These are phyloP conservation scores for Annulohypoxylon truncatum DNA, from an alignment of 2,329 filamentous ascomycete genomes.

Conservation along the genomic window DNA sequence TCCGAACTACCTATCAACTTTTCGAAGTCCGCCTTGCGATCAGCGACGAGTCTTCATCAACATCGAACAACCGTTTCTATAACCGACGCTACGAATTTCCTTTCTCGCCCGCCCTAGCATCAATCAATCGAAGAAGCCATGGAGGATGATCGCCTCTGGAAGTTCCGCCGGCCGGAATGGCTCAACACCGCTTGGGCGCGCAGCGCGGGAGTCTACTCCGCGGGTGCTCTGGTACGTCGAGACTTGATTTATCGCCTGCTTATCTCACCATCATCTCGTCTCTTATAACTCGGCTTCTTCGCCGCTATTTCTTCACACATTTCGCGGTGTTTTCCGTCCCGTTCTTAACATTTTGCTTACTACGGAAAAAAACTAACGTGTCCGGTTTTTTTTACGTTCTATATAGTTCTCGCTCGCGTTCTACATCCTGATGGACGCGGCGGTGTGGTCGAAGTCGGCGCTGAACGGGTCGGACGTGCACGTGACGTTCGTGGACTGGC, in stretches of 20 bases:
- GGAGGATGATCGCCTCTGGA: constrained; percentile 75
- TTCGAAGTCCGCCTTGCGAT: not conserved
- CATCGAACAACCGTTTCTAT: not conserved
- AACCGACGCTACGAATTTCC: not conserved
- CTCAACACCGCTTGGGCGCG: constrained; percentile 72
- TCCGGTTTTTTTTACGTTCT: not conserved
- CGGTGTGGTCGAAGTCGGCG: constrained; percentile 72
- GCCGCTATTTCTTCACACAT: no score
- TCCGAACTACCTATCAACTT: constrained; percentile 6
- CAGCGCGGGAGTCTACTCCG: constrained; percentile 71
- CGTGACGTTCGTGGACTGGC: constrained; percentile 76
- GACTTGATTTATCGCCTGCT: not conserved
- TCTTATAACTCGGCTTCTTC: no score
- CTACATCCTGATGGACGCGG: constrained; percentile 75
- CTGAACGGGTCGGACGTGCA: constrained; percentile 71
- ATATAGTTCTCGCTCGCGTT: constrained; percentile 74
- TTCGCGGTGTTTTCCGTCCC: no score
- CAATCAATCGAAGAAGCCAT: constrained; percentile 52
- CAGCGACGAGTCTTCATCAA: not conserved
- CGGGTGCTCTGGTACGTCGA: constrained; percentile 70
- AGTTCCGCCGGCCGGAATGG: constrained; percentile 75
- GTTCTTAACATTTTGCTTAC: no score
- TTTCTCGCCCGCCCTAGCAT: not conserved
- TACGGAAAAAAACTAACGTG: not conserved
- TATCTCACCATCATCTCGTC: no score